A percentile compares a stretch with the other conserved stretches of the same genome.
These are phyloP conservation scores for barrel medic (Medicago truncatula) DNA, from an alignment of 306 rosid genomes.

Conservation along the genomic window MtrunA17r5.0-ANR NC_053049.1:32138001-32138500, in stretches of 20 bases:
- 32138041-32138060: constrained; percentile 26
- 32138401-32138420: constrained; percentile 88
- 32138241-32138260: constrained; percentile 61
- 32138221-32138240: constrained; percentile 61
- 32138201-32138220: constrained; percentile 68
- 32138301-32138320: too few relatives aligned
- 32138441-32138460: constrained; percentile 76
- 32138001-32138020: constrained; percentile 9
- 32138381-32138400: constrained; percentile 25
- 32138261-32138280: constrained; percentile 65
- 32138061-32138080: constrained; percentile 50
- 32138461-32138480: constrained; percentile 94
- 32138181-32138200: constrained; percentile 80
- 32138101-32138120: constrained; percentile 85
- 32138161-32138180: constrained; percentile 76
- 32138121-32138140: constrained; percentile 72
- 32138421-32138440: constrained; percentile 74
- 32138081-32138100: constrained; percentile 56
- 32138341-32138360: too few relatives aligned
- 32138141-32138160: constrained; percentile 56
- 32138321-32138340: too few relatives aligned
- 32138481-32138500: constrained; percentile 76
- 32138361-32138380: neutral
- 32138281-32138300: neutral
- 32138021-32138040: constrained; percentile 6